These are phyloP conservation scores for Colletotrichum sojae DNA, from an alignment of 2,329 filamentous ascomycete species.

Conservation along the genomic window DNA sequence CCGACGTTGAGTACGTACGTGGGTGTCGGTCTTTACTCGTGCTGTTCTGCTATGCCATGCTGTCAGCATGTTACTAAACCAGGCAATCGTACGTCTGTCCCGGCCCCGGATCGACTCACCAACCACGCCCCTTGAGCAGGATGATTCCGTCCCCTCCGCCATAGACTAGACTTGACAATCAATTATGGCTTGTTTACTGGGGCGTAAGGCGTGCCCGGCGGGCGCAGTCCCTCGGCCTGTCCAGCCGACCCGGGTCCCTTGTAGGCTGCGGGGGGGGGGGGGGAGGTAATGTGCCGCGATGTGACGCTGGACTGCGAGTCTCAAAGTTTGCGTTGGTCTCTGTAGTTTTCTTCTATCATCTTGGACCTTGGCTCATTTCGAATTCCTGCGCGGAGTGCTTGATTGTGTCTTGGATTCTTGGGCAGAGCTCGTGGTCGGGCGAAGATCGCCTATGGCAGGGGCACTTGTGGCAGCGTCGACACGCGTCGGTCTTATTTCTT, in stretches of 20 bases:
- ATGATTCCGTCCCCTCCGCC: too few relatives aligned
- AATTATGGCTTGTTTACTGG: not conserved
- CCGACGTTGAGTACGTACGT: not conserved
- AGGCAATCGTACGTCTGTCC: slow-evolving; percentile 11
- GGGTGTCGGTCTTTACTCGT: too few relatives aligned
- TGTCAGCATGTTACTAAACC: slow-evolving; percentile 13
- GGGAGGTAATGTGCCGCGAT: not conserved
- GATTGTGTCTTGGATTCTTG: not conserved
- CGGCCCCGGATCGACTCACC: slow-evolving; percentile 7
- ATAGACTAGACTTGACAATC: not conserved
- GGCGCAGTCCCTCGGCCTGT: slow-evolving; percentile 2
- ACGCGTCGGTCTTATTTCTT: not conserved
- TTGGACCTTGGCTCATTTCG: slow-evolving; percentile 11
- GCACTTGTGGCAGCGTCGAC: too few relatives aligned
- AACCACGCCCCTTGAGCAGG: not conserved
- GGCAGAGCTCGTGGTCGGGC: not conserved
- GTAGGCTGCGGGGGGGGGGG: not conserved
- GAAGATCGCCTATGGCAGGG: not conserved
- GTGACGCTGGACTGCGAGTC: slow-evolving; percentile 13
- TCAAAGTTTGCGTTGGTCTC: not conserved
- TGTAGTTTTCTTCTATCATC: not conserved
- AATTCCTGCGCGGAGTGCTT: not conserved
- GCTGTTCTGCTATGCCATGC: slow-evolving; percentile 4
- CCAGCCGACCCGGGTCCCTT: not conserved
- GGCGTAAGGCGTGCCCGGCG: slow-evolving; percentile 22